Evolutionary conservation across 768 basidiomycete species (phyloP).

Genomic region (Naganishia antarctica): DNA sequence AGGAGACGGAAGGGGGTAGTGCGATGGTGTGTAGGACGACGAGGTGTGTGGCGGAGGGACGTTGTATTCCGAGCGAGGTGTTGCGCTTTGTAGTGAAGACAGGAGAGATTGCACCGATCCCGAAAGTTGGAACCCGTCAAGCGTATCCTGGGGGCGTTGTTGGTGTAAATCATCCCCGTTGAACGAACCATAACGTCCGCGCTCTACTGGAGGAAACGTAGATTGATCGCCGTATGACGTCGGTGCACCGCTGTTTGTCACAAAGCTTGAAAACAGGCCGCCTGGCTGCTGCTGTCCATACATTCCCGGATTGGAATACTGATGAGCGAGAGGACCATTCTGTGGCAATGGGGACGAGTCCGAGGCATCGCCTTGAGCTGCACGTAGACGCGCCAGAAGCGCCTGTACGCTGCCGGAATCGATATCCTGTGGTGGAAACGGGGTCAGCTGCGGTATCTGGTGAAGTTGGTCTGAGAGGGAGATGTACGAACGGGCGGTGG

Average conservation of each 20-base stretch:
- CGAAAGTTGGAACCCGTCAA: neutral
- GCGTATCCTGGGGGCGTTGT: too few relatives aligned
- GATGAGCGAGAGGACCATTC: neutral
- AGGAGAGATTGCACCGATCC: slow-evolving; percentile 10
- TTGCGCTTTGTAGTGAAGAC: neutral
- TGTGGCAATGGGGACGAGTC: neutral
- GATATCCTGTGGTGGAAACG: neutral
- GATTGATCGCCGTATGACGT: neutral
- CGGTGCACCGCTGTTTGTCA: neutral
- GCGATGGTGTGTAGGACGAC: neutral
- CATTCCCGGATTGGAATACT: neutral
- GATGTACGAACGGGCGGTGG: neutral
- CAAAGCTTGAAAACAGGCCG: neutral
- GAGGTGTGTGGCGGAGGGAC: neutral
- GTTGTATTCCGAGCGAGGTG: neutral
- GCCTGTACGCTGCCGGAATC: slow-evolving; percentile 4
- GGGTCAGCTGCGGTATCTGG: neutral
- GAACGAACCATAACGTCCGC: too few relatives aligned
- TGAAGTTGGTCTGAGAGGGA: neutral
- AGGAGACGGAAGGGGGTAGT: neutral
- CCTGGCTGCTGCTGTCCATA: neutral
- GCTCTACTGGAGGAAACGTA: too few relatives aligned
- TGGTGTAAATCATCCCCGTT: too few relatives aligned
- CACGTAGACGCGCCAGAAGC: slow-evolving; percentile 7
- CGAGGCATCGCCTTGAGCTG: neutral